A percentile compares a stretch with the other conserved stretches of the same genome.
Conservation (phyloP, 108 stramenopile genomes). For the Chaetoceros tenuissimus region DNA sequence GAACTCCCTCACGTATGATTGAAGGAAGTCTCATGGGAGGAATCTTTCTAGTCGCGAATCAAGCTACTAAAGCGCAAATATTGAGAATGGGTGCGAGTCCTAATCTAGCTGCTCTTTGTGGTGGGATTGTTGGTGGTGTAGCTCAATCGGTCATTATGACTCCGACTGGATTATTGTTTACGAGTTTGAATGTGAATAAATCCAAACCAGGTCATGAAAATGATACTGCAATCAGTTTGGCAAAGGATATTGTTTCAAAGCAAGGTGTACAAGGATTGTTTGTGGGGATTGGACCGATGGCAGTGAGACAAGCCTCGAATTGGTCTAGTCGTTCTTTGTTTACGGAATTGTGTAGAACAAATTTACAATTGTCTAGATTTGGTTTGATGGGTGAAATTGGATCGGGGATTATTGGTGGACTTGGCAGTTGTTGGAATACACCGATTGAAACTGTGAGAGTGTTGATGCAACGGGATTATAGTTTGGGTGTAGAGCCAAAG, state of each 20-base stretch:
- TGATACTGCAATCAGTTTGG: conserved; percentile 32
- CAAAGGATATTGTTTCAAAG: conserved; percentile 28
- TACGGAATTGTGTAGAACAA: conserved; percentile 31
- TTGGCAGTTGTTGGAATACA: conserved; percentile 51
- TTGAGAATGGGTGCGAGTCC: conserved; percentile 22
- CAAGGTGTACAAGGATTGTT: conserved; percentile 32
- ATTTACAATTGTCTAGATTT: conserved; percentile 28
- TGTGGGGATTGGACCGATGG: conserved; percentile 26
- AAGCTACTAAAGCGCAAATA: conserved; percentile 22
- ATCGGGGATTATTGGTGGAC: conserved; percentile 38
- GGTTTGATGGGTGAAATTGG: conserved; percentile 40
- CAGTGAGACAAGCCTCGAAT: conserved; percentile 40
- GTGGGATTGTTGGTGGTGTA: conserved; percentile 38
- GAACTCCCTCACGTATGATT: conserved; percentile 37
- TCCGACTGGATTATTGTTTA: conserved; percentile 42
- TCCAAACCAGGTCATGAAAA: conserved; percentile 25
- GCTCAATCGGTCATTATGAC: conserved; percentile 52
- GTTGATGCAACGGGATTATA: conserved; percentile 26
- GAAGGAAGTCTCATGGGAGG: conserved; percentile 35
- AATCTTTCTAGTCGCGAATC: conserved; percentile 25
- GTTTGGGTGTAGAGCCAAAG: conserved; percentile 10
- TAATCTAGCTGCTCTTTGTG: conserved; percentile 23
- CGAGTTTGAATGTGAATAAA: conserved; percentile 32
- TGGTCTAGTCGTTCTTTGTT: conserved; percentile 39
- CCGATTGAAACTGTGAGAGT: conserved; percentile 48